Base-by-base conservation (phyloP, 192 early-diverging fungal species). In the Helicostylum pulchrum region DNA sequence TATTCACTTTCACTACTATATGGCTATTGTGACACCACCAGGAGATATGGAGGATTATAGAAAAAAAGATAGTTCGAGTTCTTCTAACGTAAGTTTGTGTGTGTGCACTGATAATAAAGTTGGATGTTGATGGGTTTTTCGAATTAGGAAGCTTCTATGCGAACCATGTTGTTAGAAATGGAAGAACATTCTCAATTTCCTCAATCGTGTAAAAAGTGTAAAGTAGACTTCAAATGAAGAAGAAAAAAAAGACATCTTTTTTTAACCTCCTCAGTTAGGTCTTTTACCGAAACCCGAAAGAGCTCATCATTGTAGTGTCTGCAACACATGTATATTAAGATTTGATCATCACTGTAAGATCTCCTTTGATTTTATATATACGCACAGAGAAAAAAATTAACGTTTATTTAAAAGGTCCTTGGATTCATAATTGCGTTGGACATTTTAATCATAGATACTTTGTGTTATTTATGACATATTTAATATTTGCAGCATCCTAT, bases 371-470 rank as follows among this genome's bases (percentile, higher is more conserved):
- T 15, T 30, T 32, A 30, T 3, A 30, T 26, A 4, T 14, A 12
- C 3, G 15, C 2, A 43, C 12, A 45, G 14, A 34, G 12, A 9
- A 51, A 26, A 42, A 54, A 32, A n/a, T 20, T 20, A 15, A 42
- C 19, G 15, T n/a, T 50, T 34, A 30, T n/a, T 3, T 26, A 26
- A 26, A 26, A 76, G 74, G 90, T 34, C 89, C 89, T 10, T 92
- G 90, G 90, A 83, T 92, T 66, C 86, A 88, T 62, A 90, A 90
- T 66, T 90, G 89, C 59, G 87, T 92, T 31, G 90, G 90, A 2
- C 85, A 86, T 66, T 82, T 73, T 26, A 92, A 88, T 60, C 89
- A 92, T 57, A 83, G 90, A 58, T 82, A 83, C 21, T 92, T 92
- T 64, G 11, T 91, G 17, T 72, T 92, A 62, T 92, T 92, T 30